Evolutionary conservation across 352 stramenopile species (phyloP).

Genomic region (Phytophthora pini): DNA sequence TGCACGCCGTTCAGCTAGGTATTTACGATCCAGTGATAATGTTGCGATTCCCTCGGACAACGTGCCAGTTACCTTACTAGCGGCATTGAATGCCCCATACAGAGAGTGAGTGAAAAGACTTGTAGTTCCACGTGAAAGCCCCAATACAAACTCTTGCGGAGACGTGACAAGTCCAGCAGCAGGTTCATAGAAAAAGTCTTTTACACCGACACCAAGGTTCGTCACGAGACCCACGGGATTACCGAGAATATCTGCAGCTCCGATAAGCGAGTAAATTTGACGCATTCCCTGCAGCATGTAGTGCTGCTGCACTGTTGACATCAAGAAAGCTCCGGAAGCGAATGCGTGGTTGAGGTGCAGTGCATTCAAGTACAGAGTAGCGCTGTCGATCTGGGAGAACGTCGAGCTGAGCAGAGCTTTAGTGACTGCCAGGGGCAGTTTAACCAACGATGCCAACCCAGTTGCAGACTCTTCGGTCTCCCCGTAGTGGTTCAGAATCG

Average conservation of each 20-base stretch:
- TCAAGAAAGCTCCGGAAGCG: slow-evolving; percentile 69
- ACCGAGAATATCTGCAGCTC: slow-evolving; percentile 90
- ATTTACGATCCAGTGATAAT: slow-evolving; percentile 91
- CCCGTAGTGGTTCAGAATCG: slow-evolving; percentile 37
- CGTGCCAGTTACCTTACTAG: slow-evolving; percentile 93
- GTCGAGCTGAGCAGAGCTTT: slow-evolving; percentile 42
- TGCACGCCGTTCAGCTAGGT: slow-evolving; percentile 83
- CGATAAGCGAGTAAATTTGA: slow-evolving; percentile 87
- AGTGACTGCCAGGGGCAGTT: slow-evolving; percentile 40
- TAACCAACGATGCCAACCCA: slow-evolving; percentile 28
- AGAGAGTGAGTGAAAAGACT: slow-evolving; percentile 92
- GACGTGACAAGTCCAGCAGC: slow-evolving; percentile 89
- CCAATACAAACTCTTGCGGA: slow-evolving; percentile 88
- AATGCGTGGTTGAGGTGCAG: slow-evolving; percentile 87
- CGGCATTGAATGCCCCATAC: slow-evolving; percentile 93
- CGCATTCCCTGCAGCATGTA: slow-evolving; percentile 81
- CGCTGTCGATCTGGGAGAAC: slow-evolving; percentile 70
- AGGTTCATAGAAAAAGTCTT: slow-evolving; percentile 95
- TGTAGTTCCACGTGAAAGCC: slow-evolving; percentile 88
- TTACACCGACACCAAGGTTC: slow-evolving; percentile 89
- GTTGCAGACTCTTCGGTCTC: slow-evolving; percentile 27
- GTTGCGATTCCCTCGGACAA: slow-evolving; percentile 91
- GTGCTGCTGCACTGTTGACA: slow-evolving; percentile 82
- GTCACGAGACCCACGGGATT: slow-evolving; percentile 91
- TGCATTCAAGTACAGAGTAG: slow-evolving; percentile 81